Evolutionary conservation across 2,329 filamentous ascomycete genomes (phyloP).

Genomic region (Berkeleyomyces basicola): DNA sequence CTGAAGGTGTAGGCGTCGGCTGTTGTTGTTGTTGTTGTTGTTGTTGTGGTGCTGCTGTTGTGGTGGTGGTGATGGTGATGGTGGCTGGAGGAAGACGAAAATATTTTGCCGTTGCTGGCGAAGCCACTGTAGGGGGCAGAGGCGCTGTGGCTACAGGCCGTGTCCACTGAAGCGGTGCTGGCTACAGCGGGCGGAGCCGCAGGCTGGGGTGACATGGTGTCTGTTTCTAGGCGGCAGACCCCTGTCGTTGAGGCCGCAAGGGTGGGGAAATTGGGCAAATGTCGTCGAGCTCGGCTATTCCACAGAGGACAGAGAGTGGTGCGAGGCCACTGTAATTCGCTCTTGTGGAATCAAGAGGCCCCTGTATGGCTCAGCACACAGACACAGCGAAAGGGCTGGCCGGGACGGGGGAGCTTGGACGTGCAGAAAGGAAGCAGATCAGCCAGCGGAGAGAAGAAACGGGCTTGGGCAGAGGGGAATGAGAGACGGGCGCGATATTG

Average conservation of each 20-base stretch:
- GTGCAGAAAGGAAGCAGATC: not conserved
- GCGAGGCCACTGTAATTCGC: not conserved
- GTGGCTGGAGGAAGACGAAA: not conserved
- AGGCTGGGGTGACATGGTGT: not conserved
- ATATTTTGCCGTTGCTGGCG: not conserved
- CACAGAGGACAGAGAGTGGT: not conserved
- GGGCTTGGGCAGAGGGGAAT: too few relatives aligned
- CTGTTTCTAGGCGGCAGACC: not conserved
- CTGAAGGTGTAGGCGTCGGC: not conserved
- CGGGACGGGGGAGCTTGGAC: not conserved
- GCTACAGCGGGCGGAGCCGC: not conserved
- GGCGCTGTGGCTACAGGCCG: not conserved
- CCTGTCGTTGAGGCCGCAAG: not conserved
- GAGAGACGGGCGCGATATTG: too few relatives aligned
- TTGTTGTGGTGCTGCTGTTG: not conserved
- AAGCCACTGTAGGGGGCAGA: not conserved
- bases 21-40: not conserved
- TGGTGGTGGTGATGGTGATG: not conserved
- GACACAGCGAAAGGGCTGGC: not conserved
- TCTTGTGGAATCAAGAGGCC: not conserved
- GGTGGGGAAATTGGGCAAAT: not conserved
- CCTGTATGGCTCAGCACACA: not conserved
- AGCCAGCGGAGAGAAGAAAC: not conserved
- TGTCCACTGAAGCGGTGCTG: not conserved
- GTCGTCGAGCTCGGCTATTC: not conserved